Evolutionary conservation across 164 flowering plant genomes (phyloP).

Genomic region (Macadamia tetraphylla): DNA sequence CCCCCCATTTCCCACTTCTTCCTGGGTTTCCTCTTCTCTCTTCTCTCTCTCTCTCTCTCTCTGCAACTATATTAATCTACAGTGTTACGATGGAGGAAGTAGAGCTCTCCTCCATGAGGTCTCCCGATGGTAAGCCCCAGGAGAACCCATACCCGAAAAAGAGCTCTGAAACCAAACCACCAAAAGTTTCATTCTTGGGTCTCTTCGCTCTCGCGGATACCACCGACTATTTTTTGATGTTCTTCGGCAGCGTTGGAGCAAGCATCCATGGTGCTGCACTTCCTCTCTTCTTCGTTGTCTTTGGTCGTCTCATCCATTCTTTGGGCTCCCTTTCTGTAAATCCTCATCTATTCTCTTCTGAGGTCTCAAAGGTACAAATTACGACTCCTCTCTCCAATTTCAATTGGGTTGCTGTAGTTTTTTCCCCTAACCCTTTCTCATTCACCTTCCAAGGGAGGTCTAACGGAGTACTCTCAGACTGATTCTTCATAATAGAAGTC

Average conservation of each 20-base stretch:
- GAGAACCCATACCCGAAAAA: conserved; percentile 13
- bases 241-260: conserved; percentile 58
- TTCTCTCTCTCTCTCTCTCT: not conserved
- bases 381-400: not conserved
- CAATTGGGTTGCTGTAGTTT: not conserved
- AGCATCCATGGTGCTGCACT: conserved; percentile 64
- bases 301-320: conserved; percentile 62
- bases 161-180: conserved; percentile 6
- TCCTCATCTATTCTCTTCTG: conserved; percentile 35
- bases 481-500: not conserved
- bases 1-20: not conserved
- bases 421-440: not conserved
- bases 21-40: not conserved
- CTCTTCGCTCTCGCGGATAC: conserved; percentile 58
- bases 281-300: conserved; percentile 63
- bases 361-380: conserved; percentile 47
- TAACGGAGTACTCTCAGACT: not conserved
- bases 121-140: conserved; percentile 4
- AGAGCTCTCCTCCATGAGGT: conserved; percentile 20
- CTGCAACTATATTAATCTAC: not conserved
- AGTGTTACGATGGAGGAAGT: conserved; percentile 29
- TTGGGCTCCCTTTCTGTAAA: conserved; percentile 41
- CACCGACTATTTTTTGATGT: conserved; percentile 52
- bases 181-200: conserved; percentile 31
- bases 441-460: not conserved